Evolutionary conservation across 2,329 filamentous ascomycete genomes (phyloP).

Genomic region (Proliferodiscus dingleyae): DNA sequence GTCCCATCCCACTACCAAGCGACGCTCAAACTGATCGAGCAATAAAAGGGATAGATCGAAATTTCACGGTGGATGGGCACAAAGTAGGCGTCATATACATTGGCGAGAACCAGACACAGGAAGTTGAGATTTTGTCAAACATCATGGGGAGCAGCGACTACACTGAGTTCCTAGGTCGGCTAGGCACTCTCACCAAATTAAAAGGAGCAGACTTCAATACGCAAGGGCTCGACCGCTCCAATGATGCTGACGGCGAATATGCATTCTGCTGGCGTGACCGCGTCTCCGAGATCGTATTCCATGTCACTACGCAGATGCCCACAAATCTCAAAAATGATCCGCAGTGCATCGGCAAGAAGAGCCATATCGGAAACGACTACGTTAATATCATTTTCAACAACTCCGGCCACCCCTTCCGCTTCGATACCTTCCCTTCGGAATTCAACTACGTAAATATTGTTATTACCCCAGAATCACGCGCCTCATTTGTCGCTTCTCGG

Average conservation of each 20-base stretch:
- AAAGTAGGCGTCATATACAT: constrained; percentile 95
- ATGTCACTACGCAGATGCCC: constrained; percentile 96
- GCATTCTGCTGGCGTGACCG: constrained; percentile 93
- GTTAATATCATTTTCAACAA: constrained; percentile 99
- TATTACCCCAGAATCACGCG: constrained; percentile 79
- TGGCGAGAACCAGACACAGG: constrained; percentile 76
- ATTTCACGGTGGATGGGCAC: constrained; percentile 86
- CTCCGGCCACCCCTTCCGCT: constrained; percentile 81
- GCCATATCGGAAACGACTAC: constrained; percentile 94
- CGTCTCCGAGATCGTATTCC: constrained; percentile 92
- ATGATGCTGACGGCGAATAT: constrained; percentile 77
- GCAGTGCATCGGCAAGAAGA: constrained; percentile 78
- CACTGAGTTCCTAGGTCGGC: constrained; percentile 72
- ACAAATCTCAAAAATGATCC: constrained; percentile 74
- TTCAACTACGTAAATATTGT: constrained; percentile 98
- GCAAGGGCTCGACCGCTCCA: constrained; percentile 77
- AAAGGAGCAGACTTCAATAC: constrained; percentile 86
- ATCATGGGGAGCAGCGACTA: constrained; percentile 84
- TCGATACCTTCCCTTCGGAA: constrained; percentile 87
- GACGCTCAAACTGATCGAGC: constrained; percentile 54
- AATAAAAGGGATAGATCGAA: constrained; percentile 78
- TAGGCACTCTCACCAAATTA: constrained; percentile 77
- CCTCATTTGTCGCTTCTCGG: constrained; percentile 66
- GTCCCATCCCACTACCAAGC: constrained; percentile 70
- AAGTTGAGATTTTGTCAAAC: constrained; percentile 82